Percentiles rank a stretch among this genome's conserved stretches.
Conservation (phyloP, 2,329 filamentous ascomycete genomes). For the Colletotrichum euphorbiae region DNA sequence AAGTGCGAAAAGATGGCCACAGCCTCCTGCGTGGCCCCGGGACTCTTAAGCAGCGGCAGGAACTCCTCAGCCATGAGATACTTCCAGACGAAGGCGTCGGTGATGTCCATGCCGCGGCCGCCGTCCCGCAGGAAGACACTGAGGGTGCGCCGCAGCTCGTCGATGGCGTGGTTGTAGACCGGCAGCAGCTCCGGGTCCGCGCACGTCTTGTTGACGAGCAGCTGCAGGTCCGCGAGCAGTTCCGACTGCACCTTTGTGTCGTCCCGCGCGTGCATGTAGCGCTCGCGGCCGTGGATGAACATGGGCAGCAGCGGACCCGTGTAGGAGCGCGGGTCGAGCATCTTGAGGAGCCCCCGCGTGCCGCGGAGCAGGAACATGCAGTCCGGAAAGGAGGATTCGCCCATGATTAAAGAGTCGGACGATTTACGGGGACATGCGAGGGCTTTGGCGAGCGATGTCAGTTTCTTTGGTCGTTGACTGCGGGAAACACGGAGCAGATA, state of each 20-base stretch:
- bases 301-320: slow-evolving; percentile 39
- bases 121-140: slow-evolving; percentile 38
- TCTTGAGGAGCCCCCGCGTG: slow-evolving; percentile 43
- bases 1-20: slow-evolving; percentile 52
- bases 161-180: slow-evolving; percentile 41
- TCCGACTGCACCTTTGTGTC: slow-evolving; percentile 29
- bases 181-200: slow-evolving; percentile 40
- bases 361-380: slow-evolving; percentile 49
- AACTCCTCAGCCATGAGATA: slow-evolving; percentile 51
- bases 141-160: slow-evolving; percentile 41
- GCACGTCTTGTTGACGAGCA: slow-evolving; percentile 40
- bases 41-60: slow-evolving; percentile 48
- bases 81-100: slow-evolving; percentile 56
- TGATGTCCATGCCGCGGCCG: slow-evolving; percentile 47
- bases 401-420: slow-evolving; percentile 47
- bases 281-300: slow-evolving; percentile 43
- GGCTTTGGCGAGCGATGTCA: slow-evolving; percentile 11
- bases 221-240: slow-evolving; percentile 42
- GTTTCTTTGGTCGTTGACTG: too few relatives aligned
- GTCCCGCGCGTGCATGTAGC: slow-evolving; percentile 40
- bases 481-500: too few relatives aligned
- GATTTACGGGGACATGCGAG: slow-evolving; percentile 47
- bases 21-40: slow-evolving; percentile 45
- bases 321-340: slow-evolving; percentile 41
- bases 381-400: slow-evolving; percentile 46